These are phyloP conservation scores for Diaporthe destruens DNA, from an alignment of 2,329 filamentous ascomycete genomes.

Conservation along the genomic window DNA sequence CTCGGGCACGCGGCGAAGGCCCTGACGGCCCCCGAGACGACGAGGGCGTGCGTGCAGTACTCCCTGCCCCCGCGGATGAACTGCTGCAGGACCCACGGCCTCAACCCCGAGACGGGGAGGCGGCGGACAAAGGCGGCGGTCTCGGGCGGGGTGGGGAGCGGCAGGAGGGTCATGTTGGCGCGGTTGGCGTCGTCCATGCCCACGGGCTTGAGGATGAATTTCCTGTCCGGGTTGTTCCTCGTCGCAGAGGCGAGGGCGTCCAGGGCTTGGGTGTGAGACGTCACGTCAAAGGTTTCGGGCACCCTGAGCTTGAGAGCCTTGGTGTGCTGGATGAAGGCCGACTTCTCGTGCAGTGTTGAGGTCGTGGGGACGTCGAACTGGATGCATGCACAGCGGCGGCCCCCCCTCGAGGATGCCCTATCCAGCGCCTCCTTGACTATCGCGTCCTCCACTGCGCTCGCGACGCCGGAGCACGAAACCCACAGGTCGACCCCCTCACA, in stretches of 20 bases:
- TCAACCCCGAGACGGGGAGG: constrained; percentile 65
- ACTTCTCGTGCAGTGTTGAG: constrained; percentile 72
- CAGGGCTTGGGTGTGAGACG: constrained; percentile 64
- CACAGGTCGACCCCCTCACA: constrained; percentile 76
- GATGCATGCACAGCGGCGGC: constrained; percentile 66
- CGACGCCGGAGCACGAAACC: constrained; percentile 80
- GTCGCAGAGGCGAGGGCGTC: constrained; percentile 59
- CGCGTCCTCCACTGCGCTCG: constrained; percentile 75
- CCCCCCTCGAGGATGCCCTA: constrained; percentile 55
- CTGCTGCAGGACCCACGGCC: constrained; percentile 77
- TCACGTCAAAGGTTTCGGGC: constrained; percentile 66
- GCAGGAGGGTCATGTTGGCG: constrained; percentile 74
- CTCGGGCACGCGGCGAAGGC: constrained; percentile 77
- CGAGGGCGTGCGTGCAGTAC: constrained; percentile 78
- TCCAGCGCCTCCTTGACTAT: constrained; percentile 73
- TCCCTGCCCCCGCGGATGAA: constrained; percentile 71
- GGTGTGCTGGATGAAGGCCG: constrained; percentile 73
- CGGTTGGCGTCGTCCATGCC: constrained; percentile 71
- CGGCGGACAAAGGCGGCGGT: constrained; percentile 67
- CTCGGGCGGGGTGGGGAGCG: constrained; percentile 62
- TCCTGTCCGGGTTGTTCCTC: constrained; percentile 47
- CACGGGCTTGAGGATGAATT: constrained; percentile 76
- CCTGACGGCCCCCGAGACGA: constrained; percentile 74
- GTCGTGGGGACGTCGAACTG: constrained; percentile 72
- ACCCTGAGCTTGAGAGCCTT: constrained; percentile 64